These are phyloP conservation scores for Kodamaea restingae DNA, from an alignment of 805 yeast species.

Conservation along the genomic window DNA sequence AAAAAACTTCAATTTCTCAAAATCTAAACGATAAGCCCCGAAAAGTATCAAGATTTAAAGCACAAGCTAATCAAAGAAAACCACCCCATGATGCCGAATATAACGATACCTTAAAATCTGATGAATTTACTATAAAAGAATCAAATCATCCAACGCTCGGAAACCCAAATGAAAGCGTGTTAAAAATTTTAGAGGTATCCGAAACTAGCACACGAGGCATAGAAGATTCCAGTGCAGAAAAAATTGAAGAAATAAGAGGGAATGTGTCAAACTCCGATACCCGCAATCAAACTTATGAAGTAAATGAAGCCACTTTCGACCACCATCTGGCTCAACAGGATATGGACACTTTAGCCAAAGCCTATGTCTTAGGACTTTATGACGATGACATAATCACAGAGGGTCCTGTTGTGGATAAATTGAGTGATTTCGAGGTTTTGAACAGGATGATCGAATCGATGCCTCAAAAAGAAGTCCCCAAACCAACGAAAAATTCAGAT, in stretches of 20 bases:
- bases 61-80: background rate
- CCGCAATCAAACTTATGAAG: conserved; percentile 1
- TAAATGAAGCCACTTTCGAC: conserved; percentile 34
- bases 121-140: no score
- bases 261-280: no score
- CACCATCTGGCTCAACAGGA: conserved; percentile 38
- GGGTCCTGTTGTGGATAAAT: conserved; percentile 51
- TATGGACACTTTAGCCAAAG: conserved; percentile 56
- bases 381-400: conserved; percentile 56
- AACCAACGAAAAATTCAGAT: conserved; percentile 4
- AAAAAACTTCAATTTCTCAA: no score
- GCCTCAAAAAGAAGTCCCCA: conserved; percentile 10
- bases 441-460: conserved; percentile 45
- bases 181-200: no score
- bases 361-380: conserved; percentile 55
- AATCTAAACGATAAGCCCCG: no score
- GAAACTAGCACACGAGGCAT: no score
- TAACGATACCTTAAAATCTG: background rate
- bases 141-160: no score
- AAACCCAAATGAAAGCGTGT: no score
- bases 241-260: background rate
- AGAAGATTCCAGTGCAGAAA: no score
- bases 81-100: background rate
- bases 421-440: conserved; percentile 51
- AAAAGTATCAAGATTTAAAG: conserved; percentile 6